Evolutionary conservation across 208 protist species (phyloP).

Genomic region (Acanthamoeba triangularis): DNA sequence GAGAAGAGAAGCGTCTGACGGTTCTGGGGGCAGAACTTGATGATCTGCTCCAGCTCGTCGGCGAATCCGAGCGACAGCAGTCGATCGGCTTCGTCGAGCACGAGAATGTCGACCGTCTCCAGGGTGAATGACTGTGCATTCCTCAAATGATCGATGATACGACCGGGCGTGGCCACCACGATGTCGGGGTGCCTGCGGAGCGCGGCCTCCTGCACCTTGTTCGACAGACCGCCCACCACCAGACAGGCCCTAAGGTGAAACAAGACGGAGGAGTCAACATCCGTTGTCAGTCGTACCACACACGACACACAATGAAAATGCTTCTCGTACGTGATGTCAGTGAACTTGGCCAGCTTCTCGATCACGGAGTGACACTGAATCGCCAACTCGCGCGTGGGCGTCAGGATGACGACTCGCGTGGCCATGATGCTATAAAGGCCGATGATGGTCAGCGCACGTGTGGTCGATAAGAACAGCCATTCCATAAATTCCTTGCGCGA

Average conservation of each 20-base stretch:
- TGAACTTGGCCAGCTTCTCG: constrained; percentile 87
- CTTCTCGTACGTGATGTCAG: constrained; percentile 79
- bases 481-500: no score
- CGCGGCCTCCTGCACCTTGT: constrained; percentile 85
- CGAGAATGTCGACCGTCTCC: constrained; percentile 91
- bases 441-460: no score
- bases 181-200: constrained; percentile 88
- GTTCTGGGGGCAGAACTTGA: constrained; percentile 85
- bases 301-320: no score
- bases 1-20: constrained; percentile 93
- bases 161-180: constrained; percentile 92
- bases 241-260: neutral
- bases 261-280: neutral
- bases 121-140: constrained; percentile 90
- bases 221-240: constrained; percentile 86
- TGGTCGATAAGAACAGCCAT: no score
- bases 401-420: constrained; percentile 77
- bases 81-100: constrained; percentile 93
- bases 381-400: constrained; percentile 86
- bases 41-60: constrained; percentile 91
- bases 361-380: constrained; percentile 87
- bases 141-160: constrained; percentile 92
- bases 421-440: neutral
- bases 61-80: constrained; percentile 90
- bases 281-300: no score